These are phyloP conservation scores for Lasiosphaeria ovina DNA, from an alignment of 495 filamentous ascomycete genomes.

Conservation along the genomic window DNA sequence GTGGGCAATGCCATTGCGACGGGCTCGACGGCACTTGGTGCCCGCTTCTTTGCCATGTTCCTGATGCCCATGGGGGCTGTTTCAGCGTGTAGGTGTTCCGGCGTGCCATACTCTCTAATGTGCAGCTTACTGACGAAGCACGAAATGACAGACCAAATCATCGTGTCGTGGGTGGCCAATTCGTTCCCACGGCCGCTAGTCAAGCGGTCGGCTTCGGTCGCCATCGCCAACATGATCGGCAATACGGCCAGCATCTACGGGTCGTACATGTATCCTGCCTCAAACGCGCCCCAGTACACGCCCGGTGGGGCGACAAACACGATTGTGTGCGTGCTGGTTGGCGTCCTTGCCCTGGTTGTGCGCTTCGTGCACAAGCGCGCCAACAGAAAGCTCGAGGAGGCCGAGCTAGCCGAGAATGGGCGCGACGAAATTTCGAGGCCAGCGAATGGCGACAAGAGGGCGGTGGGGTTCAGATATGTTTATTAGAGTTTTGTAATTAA, in stretches of 20 bases:
- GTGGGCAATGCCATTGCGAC: constrained; percentile 51
- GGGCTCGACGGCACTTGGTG: constrained; percentile 43
- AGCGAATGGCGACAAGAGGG: too few species aligned
- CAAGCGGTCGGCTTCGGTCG: constrained; percentile 52
- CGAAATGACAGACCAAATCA: constrained; percentile 37
- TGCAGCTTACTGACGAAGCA: background rate
- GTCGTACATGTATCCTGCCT: constrained; percentile 54
- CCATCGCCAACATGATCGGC: constrained; percentile 55
- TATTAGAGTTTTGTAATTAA: too few species aligned
- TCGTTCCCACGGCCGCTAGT: constrained; percentile 54
- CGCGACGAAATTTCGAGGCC: too few species aligned
- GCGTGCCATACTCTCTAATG: background rate
- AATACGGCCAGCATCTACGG: constrained; percentile 56
- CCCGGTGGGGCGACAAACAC: constrained; percentile 44
- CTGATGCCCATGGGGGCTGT: constrained; percentile 51
- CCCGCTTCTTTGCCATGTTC: constrained; percentile 51
- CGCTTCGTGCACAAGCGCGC: constrained; percentile 43
- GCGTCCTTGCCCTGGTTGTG: constrained; percentile 40
- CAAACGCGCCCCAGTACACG: constrained; percentile 50
- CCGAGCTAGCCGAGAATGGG: background rate
- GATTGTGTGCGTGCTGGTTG: constrained; percentile 44
- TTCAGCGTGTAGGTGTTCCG: constrained; percentile 34
- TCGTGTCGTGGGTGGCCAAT: constrained; percentile 53
- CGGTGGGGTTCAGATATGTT: too few species aligned
- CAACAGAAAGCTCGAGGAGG: constrained; percentile 53